A percentile compares a stretch with the other conserved stretches of the same genome.
These are phyloP conservation scores for Ceriops tagal DNA, from an alignment of 345 rosid species.

Conservation along the genomic window DNA sequence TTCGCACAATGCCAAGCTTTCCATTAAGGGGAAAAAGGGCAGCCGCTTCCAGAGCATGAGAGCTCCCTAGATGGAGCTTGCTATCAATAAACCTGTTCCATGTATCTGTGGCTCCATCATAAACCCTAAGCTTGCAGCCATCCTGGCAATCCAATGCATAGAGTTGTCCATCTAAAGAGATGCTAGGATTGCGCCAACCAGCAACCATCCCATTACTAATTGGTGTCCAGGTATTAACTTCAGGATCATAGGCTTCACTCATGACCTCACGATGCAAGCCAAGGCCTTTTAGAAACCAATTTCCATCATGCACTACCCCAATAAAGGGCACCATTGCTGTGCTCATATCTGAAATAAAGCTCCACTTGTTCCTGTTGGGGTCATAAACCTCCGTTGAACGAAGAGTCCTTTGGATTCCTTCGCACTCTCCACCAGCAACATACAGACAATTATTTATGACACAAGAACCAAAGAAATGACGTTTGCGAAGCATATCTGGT, in stretches of 20 bases:
- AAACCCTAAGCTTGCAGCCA: conserved; percentile 84
- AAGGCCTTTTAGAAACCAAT: conserved; percentile 91
- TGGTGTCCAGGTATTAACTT: conserved; percentile 64
- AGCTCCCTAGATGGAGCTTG: conserved; percentile 81
- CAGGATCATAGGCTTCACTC: conserved; percentile 90
- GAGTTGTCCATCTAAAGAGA: conserved; percentile 64
- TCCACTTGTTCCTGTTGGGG: conserved; percentile 83
- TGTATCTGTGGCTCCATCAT: conserved; percentile 62
- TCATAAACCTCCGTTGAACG: conserved; percentile 95
- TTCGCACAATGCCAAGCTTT: conserved; percentile 85
- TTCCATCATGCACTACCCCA: conserved; percentile 79
- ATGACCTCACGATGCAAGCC: conserved; percentile 82
- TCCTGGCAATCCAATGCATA: conserved; percentile 88
- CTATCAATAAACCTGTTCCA: conserved; percentile 90
- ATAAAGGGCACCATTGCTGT: conserved; percentile 97
- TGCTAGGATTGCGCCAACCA: conserved; percentile 92
- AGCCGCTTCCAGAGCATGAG: conserved; percentile 83
- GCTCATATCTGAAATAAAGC: conserved; percentile 88
- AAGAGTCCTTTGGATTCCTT: conserved; percentile 85
- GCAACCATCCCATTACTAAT: conserved; percentile 78
- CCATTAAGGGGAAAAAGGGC: conserved; percentile 78
- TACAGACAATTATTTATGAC: conserved; percentile 89
- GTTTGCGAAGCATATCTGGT: conserved; percentile 93
- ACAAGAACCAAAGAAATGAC: conserved; percentile 89
- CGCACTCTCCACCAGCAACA: conserved; percentile 99